Evolutionary conservation across 805 yeast species (phyloP), one percentile per base, ranked within the genome.

Genomic region (Ogataea chonburiensis): DNA sequence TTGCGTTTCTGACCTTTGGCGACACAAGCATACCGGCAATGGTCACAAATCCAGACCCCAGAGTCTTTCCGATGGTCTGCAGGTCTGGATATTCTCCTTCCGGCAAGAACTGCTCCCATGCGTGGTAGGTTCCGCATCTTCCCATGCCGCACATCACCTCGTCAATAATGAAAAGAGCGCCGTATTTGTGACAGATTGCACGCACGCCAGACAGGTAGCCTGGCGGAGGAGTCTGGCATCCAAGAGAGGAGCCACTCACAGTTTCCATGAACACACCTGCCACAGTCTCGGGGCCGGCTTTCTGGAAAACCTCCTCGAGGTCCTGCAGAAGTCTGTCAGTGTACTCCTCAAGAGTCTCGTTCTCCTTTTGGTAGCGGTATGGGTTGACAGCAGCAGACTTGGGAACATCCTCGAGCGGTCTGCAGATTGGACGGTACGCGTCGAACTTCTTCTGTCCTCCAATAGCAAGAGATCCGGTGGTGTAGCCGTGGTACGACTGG

Each of bases 91-190:
- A 66, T 11, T n/a, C 50, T 46, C 30, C 42, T 23, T 37, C 23
- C 10, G 45, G 41, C 18, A 41, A 33, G 19, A 16, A 37, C 16
- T 41, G 45, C 25, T 38, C 37, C 40, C 40, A 71, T 26, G 75
- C 72, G 52, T 68, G 67, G 35, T 64, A 61, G 14, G 61, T 60
- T 29, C 77, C 77, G 42, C 65, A 56, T 50, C 79, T 64, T 20
- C 77, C 77, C 26, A 71, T 64, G 17, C 79, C 79, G 47, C 73
- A 71, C 77, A 73, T 71, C 23, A 72, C 73, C 55, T 74, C 79
- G 42, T 73, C 79, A 29, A 69, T 58, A 52, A 70, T 60, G 41
- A 73, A 57, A 24, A 71, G 52, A 20, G 68, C 61, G 24, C 69
- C 77, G 50, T 71, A 72, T 50, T 72, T 72, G 55, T 69, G 68